Evolutionary conservation across 257 asterid species (phyloP).

Genomic region (Nicotiana tabacum): DNA sequence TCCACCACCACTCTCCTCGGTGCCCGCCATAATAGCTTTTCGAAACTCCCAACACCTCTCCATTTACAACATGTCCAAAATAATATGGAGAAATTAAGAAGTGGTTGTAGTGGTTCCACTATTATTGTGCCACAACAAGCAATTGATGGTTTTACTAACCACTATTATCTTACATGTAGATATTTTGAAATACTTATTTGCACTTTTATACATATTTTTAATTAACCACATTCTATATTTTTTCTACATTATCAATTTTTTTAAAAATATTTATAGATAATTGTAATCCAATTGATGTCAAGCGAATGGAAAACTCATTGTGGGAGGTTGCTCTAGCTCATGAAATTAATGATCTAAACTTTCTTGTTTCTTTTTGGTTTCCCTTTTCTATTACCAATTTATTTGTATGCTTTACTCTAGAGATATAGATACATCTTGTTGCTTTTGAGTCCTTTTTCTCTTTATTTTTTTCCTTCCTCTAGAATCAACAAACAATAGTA

Average conservation of each 20-base stretch:
- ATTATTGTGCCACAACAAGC: conserved; percentile 44
- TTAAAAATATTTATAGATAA: conserved; percentile 19
- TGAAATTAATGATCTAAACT: too few species aligned
- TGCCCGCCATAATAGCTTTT: too few species aligned
- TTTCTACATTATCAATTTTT: neutral
- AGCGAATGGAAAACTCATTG: conserved; percentile 38
- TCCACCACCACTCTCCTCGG: too few species aligned
- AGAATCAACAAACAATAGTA: too few species aligned
- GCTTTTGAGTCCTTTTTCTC: too few species aligned
- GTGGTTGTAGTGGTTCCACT: conserved; percentile 29
- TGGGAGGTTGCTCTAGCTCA: conserved; percentile 44
- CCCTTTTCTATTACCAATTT: too few species aligned
- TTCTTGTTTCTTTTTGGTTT: too few species aligned
- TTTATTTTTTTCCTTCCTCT: too few species aligned
- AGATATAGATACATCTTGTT: too few species aligned
- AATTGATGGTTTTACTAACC: conserved; percentile 33
- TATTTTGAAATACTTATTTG: neutral
- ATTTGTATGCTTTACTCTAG: too few species aligned
- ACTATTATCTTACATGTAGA: conserved; percentile 42
- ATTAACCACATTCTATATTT: neutral
- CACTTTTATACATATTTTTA: too few species aligned
- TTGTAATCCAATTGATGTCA: conserved; percentile 33
- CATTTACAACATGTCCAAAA: conserved; percentile 24
- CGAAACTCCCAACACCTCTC: too few species aligned
- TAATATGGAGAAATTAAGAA: conserved; percentile 22